A percentile compares a stretch with the other conserved stretches of the same genome.
phyloP scores from a whole-genome alignment of 2,329 filamentous ascomycete genomes.

The Proliferodiscus dingleyae region DNA sequence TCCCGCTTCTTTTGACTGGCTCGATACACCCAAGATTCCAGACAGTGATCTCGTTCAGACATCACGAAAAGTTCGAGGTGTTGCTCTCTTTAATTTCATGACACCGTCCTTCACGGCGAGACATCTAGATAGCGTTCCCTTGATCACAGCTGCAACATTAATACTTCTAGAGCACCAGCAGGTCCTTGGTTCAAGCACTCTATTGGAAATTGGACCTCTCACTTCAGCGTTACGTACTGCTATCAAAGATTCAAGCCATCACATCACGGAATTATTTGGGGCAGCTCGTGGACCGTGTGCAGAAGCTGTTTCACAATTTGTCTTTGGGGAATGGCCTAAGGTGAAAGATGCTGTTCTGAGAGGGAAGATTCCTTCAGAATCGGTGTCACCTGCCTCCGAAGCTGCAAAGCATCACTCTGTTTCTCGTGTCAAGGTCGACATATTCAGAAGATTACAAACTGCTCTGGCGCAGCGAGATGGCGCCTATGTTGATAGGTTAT shows the following conservation, averaged over 20 bases:
- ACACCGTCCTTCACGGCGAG: slow-evolving; percentile 13
- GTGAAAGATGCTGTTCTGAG: slow-evolving; percentile 9
- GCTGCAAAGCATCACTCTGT: neutral
- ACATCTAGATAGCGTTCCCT: slow-evolving; percentile 15
- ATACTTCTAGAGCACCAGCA: slow-evolving; percentile 16
- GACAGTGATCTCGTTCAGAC: slow-evolving; percentile 6
- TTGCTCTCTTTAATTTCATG: slow-evolving; percentile 19
- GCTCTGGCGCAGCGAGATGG: slow-evolving; percentile 22
- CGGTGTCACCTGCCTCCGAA: neutral
- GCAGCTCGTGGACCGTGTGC: neutral
- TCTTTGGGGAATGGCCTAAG: slow-evolving; percentile 15
- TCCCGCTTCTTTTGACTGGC: slow-evolving; percentile 22
- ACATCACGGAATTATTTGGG: slow-evolving; percentile 5
- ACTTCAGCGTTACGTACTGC: slow-evolving; percentile 9
- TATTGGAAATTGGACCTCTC: slow-evolving; percentile 11
- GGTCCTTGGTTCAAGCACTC: neutral
- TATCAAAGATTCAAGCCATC: slow-evolving; percentile 10
- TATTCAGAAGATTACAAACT: slow-evolving; percentile 19
- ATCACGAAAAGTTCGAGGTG: slow-evolving; percentile 12
- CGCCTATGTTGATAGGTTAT: slow-evolving; percentile 20
- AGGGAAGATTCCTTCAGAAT: slow-evolving; percentile 1
- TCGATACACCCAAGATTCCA: slow-evolving; percentile 18
- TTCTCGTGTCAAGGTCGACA: neutral
- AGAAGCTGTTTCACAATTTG: slow-evolving; percentile 12
- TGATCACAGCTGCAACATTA: slow-evolving; percentile 26